A percentile compares a stretch with the other conserved stretches of the same genome.
phyloP scores from a whole-genome alignment of 2,329 filamentous ascomycete species.

The Trichoderma simmonsii region DNA sequence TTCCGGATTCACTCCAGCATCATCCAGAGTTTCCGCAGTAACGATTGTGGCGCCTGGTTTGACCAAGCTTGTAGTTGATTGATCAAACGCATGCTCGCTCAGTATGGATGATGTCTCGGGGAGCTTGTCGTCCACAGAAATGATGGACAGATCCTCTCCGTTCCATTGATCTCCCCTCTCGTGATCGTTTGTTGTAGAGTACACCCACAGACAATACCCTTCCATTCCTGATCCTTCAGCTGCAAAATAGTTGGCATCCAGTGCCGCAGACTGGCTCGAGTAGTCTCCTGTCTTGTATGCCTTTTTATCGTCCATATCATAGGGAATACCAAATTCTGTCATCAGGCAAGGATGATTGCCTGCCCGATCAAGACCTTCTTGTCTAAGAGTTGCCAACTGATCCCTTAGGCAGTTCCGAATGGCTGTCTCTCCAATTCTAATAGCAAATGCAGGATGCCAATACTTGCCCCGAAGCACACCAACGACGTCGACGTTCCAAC shows the following conservation, averaged over 20 bases:
- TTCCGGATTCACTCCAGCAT: slow-evolving; percentile 63
- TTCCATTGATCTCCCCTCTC: slow-evolving; percentile 94
- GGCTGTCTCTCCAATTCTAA: slow-evolving; percentile 88
- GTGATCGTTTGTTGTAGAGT: slow-evolving; percentile 79
- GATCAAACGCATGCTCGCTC: slow-evolving; percentile 37
- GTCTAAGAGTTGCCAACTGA: slow-evolving; percentile 75
- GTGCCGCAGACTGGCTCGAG: slow-evolving; percentile 82
- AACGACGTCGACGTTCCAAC: slow-evolving; percentile 95
- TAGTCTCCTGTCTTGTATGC: slow-evolving; percentile 97
- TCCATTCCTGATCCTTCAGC: slow-evolving; percentile 80
- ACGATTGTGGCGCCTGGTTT: slow-evolving; percentile 24
- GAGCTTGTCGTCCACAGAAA: slow-evolving; percentile 74
- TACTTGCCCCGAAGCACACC: slow-evolving; percentile 89
- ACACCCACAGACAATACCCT: slow-evolving; percentile 88
- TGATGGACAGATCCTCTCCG: slow-evolving; percentile 91
- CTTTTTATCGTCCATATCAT: slow-evolving; percentile 96
- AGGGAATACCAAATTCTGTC: slow-evolving; percentile 95
- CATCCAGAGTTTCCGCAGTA: slow-evolving; percentile 46
- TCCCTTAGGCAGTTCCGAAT: slow-evolving; percentile 92
- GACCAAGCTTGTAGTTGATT: slow-evolving; percentile 44
- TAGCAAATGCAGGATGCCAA: slow-evolving; percentile 80
- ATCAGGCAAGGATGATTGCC: slow-evolving; percentile 86
- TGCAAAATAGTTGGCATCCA: slow-evolving; percentile 95
- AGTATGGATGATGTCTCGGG: slow-evolving; percentile 53
- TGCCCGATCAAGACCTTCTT: slow-evolving; percentile 85